These are phyloP conservation scores for Colletotrichum siamense DNA, from an alignment of 2,329 filamentous ascomycete genomes.

Conservation along the genomic window DNA sequence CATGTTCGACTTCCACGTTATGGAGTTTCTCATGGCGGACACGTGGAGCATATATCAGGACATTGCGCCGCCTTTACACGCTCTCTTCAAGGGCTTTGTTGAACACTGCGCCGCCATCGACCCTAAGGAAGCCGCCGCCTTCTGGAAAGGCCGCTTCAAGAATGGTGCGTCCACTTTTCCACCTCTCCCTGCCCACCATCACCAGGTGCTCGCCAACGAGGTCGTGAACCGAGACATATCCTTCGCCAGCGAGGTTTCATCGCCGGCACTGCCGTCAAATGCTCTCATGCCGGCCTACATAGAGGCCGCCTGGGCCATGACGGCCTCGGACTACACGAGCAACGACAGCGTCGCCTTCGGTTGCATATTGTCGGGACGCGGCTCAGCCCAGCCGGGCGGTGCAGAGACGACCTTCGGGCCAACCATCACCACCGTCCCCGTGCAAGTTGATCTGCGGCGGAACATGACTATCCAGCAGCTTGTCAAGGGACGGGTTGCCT, in stretches of 20 bases:
- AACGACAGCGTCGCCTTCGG: background rate
- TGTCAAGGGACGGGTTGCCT: background rate
- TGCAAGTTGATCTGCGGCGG: background rate
- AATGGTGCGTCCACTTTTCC: background rate
- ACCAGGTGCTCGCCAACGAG: background rate
- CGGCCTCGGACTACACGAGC: background rate
- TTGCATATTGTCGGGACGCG: background rate
- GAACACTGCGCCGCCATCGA: background rate
- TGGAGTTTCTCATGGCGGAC: background rate
- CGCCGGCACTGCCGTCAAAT: background rate
- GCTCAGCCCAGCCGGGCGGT: background rate
- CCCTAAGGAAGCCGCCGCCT: background rate
- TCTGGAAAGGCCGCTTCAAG: background rate
- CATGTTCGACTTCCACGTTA: background rate
- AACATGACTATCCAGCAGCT: background rate
- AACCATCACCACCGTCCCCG: background rate
- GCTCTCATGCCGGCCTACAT: background rate
- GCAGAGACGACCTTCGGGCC: background rate
- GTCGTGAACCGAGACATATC: background rate
- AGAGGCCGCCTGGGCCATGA: background rate
- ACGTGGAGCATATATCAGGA: background rate
- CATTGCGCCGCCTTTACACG: background rate
- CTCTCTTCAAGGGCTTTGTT: background rate
- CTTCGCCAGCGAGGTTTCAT: background rate
- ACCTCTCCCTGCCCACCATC: background rate